A percentile compares a stretch with the other conserved stretches of the same genome.
phyloP scores from a whole-genome alignment of 2,329 filamentous ascomycete species.

The Sclerotinia minor region DNA sequence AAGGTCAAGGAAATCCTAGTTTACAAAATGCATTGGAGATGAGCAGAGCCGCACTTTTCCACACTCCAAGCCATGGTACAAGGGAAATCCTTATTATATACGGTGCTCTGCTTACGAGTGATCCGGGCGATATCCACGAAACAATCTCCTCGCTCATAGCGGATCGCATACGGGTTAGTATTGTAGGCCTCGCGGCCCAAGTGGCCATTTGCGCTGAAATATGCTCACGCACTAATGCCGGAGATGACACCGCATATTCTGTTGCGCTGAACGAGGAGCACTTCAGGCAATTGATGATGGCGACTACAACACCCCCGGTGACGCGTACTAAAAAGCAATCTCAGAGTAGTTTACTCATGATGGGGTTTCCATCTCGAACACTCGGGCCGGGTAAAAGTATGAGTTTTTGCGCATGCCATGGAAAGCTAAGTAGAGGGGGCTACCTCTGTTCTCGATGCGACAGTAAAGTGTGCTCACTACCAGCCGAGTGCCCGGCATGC shows the following conservation, averaged over 20 bases:
- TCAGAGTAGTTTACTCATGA: constrained; percentile 77
- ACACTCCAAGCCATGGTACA: constrained; percentile 90
- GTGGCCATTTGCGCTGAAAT: constrained; percentile 91
- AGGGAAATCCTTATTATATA: constrained; percentile 90
- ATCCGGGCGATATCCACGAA: constrained; percentile 92
- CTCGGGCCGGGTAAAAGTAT: constrained; percentile 65
- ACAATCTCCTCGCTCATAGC: constrained; percentile 77
- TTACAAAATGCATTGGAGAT: constrained; percentile 96
- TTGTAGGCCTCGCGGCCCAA: constrained; percentile 88
- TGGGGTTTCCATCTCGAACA: constrained; percentile 92
- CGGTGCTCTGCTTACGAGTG: constrained; percentile 84
- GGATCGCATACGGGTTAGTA: constrained; percentile 82
- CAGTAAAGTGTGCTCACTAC: constrained; percentile 84
- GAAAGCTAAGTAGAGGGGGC: constrained; percentile 75
- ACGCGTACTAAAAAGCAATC: constrained; percentile 64
- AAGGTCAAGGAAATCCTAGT: constrained; percentile 74
- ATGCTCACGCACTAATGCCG: constrained; percentile 81
- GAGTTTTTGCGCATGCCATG: constrained; percentile 89
- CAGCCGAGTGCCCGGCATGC: constrained; percentile 88
- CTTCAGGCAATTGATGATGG: constrained; percentile 85
- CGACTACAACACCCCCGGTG: constrained; percentile 84
- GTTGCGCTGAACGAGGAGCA: constrained; percentile 86
- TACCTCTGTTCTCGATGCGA: constrained; percentile 89
- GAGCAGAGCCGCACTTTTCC: constrained; percentile 86
- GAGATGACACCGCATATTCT: constrained; percentile 73